A percentile compares a stretch with the other conserved stretches of the same genome.
Conservation (phyloP, 495 filamentous ascomycete genomes). For the Cudoniella acicularis region DNA sequence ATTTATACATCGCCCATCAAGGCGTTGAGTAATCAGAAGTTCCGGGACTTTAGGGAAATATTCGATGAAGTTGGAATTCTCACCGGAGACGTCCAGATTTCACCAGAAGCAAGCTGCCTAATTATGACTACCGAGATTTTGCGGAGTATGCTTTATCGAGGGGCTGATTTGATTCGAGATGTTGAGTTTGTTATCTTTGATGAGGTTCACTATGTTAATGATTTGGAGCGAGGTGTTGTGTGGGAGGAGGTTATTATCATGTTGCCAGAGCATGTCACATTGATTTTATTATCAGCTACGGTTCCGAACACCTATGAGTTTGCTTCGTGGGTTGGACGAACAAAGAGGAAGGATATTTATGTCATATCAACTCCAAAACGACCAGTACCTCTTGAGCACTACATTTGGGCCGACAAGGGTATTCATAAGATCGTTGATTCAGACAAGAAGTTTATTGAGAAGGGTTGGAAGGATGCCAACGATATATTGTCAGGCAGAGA, state of each 20-base stretch:
- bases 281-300: conserved; percentile 92
- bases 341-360: conserved; percentile 98
- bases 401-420: conserved; percentile 86
- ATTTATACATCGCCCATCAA: conserved; percentile 99
- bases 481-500: conserved; percentile 77
- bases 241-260: conserved; percentile 99
- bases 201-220: conserved; percentile 98
- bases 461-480: conserved; percentile 93
- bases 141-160: conserved; percentile 95
- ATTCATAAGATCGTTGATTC: conserved; percentile 93
- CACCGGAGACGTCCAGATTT: conserved; percentile 97
- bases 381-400: conserved; percentile 93
- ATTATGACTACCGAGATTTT: conserved; percentile 99
- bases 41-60: conserved; percentile 81
- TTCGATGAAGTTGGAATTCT: conserved; percentile 97
- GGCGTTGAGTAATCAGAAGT: conserved; percentile 97
- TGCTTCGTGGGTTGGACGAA: conserved; percentile 95
- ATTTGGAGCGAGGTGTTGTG: conserved; percentile 93
- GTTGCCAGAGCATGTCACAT: conserved; percentile 92
- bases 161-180: conserved; percentile 92
- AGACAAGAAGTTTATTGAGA: conserved; percentile 84
- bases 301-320: conserved; percentile 98
- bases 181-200: conserved; percentile 99
- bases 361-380: conserved; percentile 96
- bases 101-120: conserved; percentile 93